Evolutionary conservation across 225 moss, liverwort and hornwort genomes (phyloP).

Genomic region (Pseudoscleropodium purum): DNA sequence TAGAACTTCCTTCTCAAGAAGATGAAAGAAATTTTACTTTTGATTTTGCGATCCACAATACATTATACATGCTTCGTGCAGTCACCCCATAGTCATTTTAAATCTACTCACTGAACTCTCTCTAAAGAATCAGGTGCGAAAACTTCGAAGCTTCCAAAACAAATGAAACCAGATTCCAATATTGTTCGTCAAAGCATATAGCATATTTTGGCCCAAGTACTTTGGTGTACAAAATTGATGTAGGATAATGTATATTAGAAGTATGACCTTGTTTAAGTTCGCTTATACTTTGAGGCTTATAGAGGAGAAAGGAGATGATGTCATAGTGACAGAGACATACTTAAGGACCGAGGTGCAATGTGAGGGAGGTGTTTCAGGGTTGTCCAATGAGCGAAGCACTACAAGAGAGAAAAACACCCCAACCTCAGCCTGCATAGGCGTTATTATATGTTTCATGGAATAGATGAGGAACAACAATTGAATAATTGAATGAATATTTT

Average conservation of each 20-base stretch:
- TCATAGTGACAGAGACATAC: constrained; percentile 15
- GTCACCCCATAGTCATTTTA: background rate
- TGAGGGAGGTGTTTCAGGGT: constrained; percentile 56
- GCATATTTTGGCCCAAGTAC: background rate
- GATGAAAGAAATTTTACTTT: background rate
- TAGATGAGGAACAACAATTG: background rate
- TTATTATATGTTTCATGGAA: background rate
- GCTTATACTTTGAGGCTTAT: background rate
- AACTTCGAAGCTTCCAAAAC: background rate
- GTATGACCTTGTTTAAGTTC: background rate
- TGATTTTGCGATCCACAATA: background rate
- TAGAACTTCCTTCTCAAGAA: background rate
- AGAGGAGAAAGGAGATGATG: background rate
- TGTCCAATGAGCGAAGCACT: constrained; percentile 69
- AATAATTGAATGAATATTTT: background rate
- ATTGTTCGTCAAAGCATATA: background rate
- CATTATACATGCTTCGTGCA: background rate
- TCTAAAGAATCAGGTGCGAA: background rate
- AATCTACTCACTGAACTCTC: background rate
- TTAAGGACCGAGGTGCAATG: constrained; percentile 72
- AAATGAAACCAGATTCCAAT: background rate
- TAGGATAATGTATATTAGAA: background rate
- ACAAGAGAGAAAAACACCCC: constrained; percentile 86
- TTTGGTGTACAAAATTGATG: background rate
- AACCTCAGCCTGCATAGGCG: constrained; percentile 60